phyloP scores from a whole-genome alignment of 2,329 filamentous ascomycete genomes.

The Orbilia brochopaga region DNA sequence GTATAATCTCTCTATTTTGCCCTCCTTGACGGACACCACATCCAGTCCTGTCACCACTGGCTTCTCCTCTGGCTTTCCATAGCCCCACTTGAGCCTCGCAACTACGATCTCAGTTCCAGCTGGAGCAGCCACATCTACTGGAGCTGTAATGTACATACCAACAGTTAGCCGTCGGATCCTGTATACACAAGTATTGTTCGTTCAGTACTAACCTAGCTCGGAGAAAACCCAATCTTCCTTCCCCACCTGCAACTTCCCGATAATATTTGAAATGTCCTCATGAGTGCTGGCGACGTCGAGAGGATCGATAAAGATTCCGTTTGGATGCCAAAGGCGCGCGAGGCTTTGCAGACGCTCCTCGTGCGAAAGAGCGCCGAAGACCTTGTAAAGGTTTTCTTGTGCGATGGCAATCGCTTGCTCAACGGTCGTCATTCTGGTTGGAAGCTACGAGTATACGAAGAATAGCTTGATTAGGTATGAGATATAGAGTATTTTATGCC shows the following conservation, averaged over 20 bases:
- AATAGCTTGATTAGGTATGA: too few relatives aligned
- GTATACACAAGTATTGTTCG: neutral
- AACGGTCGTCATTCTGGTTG: constrained; percentile 11
- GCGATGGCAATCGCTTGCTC: constrained; percentile 20
- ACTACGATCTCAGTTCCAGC: constrained; percentile 16
- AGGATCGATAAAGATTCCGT: constrained; percentile 33
- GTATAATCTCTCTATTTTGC: constrained; percentile 33
- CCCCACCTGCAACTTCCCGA: constrained; percentile 14
- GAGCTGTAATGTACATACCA: constrained; percentile 14
- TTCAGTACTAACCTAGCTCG: constrained; percentile 15
- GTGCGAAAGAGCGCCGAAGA: constrained; percentile 26
- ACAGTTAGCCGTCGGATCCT: constrained; percentile 1
- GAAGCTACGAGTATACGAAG: too few relatives aligned
- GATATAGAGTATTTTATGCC: too few relatives aligned
- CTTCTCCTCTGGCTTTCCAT: constrained; percentile 18
- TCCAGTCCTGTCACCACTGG: constrained; percentile 29
- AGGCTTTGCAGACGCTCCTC: constrained; percentile 22
- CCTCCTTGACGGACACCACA: constrained; percentile 33
- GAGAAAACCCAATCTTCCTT: constrained; percentile 28
- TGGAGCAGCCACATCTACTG: constrained; percentile 22
- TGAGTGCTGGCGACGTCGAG: constrained; percentile 1
- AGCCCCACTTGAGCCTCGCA: constrained; percentile 28
- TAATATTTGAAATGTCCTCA: constrained; percentile 11
- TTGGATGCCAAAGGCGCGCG: constrained; percentile 23
- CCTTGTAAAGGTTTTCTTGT: constrained; percentile 23